A percentile compares a stretch with the other conserved stretches of the same genome.
Conservation (phyloP, 2,329 filamentous ascomycete species). For the Biscogniauxia mediterranea region DNA sequence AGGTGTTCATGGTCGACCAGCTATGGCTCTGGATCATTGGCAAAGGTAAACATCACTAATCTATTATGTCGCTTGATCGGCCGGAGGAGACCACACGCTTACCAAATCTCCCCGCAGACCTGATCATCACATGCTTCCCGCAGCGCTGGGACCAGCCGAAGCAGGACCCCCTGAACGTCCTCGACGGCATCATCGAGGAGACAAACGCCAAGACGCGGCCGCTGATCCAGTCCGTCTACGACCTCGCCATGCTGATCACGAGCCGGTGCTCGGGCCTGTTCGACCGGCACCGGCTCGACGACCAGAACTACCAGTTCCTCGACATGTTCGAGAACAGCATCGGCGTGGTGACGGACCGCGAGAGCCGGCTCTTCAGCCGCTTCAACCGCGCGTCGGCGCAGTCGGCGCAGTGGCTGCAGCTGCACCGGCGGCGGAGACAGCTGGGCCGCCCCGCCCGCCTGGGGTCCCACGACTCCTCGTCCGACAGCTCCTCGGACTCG, state of each 20-base stretch:
- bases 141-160: conserved; percentile 59
- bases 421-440: conserved; percentile 30
- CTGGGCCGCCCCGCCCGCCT: conserved; percentile 12
- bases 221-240: conserved; percentile 59
- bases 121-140: conserved; percentile 60
- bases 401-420: conserved; percentile 51
- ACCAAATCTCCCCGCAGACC: conserved; percentile 36
- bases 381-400: conserved; percentile 59
- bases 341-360: conserved; percentile 50
- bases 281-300: conserved; percentile 54
- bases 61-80: background rate
- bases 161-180: conserved; percentile 61
- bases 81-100: background rate
- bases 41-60: conserved; percentile 30
- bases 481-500: conserved; percentile 3
- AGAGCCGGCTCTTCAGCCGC: conserved; percentile 56
- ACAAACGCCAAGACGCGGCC: conserved; percentile 63
- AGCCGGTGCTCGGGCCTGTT: conserved; percentile 60
- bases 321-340: conserved; percentile 68
- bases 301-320: conserved; percentile 62
- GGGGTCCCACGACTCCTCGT: background rate
- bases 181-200: conserved; percentile 62
- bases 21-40: conserved; percentile 64
- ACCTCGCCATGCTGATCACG: conserved; percentile 61
- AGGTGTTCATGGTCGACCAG: conserved; percentile 69